Percentiles rank a stretch among this genome's conserved stretches.
Evolutionary conservation across 164 flowering plant species (phyloP).

Genomic region (Tetracentron sinense): DNA sequence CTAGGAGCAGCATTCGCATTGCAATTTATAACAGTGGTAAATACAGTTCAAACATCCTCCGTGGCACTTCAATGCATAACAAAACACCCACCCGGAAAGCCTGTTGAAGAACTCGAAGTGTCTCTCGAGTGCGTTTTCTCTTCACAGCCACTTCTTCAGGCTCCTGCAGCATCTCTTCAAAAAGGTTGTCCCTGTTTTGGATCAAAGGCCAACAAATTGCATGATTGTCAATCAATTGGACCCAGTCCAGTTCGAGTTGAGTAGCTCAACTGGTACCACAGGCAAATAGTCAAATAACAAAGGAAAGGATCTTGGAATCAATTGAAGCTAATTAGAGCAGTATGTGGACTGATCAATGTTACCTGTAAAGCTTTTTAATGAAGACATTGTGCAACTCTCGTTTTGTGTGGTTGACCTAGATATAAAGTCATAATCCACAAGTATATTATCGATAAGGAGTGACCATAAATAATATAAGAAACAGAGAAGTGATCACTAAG

Average conservation of each 20-base stretch:
- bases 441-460: too few species aligned
- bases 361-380: slow-evolving; percentile 94
- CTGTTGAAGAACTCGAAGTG: slow-evolving; percentile 69
- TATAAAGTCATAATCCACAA: too few species aligned
- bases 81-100: slow-evolving; percentile 67
- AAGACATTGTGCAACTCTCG: slow-evolving; percentile 90
- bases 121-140: slow-evolving; percentile 77
- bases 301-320: neutral
- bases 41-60: neutral
- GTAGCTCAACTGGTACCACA: too few species aligned
- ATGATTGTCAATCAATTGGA: too few species aligned
- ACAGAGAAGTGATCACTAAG: neutral
- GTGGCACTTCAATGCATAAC: neutral
- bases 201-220: too few species aligned
- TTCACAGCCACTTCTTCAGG: slow-evolving; percentile 78
- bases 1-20: too few species aligned
- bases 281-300: too few species aligned
- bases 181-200: slow-evolving; percentile 62
- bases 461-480: too few species aligned
- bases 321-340: neutral
- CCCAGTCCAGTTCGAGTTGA: too few species aligned
- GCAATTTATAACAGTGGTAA: too few species aligned
- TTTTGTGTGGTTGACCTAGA: slow-evolving; percentile 89
- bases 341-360: neutral
- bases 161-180: slow-evolving; percentile 94